These are phyloP conservation scores for Mortierella claussenii DNA, from an alignment of 192 early-diverging fungal genomes.

Conservation along the genomic window DNA sequence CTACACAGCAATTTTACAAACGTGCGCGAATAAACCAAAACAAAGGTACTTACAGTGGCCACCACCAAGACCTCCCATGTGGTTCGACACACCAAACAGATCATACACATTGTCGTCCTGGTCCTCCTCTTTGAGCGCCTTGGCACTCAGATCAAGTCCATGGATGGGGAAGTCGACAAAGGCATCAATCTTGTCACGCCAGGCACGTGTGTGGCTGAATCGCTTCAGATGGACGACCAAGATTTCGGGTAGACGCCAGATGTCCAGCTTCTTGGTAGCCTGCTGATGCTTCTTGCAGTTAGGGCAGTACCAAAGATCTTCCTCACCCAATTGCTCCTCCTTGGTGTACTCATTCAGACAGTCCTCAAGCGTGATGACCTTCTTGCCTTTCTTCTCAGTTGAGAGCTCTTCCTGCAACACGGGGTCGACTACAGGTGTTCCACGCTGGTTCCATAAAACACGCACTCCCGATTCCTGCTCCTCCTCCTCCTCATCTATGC, in stretches of 20 bases:
- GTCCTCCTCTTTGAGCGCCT: constrained; percentile 27
- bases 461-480: background rate
- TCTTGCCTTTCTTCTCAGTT: constrained; percentile 50
- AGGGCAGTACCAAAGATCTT: constrained; percentile 93
- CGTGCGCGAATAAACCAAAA: background rate
- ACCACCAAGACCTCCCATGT: constrained; percentile 77
- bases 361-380: constrained; percentile 68
- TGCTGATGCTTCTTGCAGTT: constrained; percentile 71
- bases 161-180: constrained; percentile 84
- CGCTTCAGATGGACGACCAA: constrained; percentile 94
- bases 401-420: constrained; percentile 20
- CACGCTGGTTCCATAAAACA: constrained; percentile 35
- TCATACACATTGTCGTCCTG: constrained; percentile 69
- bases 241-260: constrained; percentile 86
- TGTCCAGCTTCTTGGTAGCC: constrained; percentile 77
- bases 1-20: background rate
- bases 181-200: constrained; percentile 91
- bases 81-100: constrained; percentile 87
- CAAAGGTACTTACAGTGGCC: constrained; percentile 68
- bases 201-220: constrained; percentile 91
- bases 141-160: constrained; percentile 63
- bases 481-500: constrained; percentile 21
- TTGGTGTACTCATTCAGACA: constrained; percentile 90
- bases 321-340: constrained; percentile 88
- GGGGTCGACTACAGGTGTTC: constrained; percentile 18